These are phyloP conservation scores for Besnoitia besnoiti DNA, from an alignment of 169 alveolate species.

Conservation along the genomic window DNA sequence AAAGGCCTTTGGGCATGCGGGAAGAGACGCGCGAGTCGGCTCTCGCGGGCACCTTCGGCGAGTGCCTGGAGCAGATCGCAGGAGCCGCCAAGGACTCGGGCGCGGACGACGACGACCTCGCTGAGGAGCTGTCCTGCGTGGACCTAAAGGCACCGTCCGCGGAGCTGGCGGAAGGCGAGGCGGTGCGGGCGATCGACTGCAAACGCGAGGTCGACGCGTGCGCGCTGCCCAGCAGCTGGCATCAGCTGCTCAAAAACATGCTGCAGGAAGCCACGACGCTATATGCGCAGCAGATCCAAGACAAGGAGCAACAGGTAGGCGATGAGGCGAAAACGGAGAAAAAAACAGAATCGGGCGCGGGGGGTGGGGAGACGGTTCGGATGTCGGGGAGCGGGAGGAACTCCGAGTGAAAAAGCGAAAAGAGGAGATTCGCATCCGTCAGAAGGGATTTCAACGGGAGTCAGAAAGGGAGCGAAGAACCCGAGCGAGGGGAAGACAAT, in stretches of 20 bases:
- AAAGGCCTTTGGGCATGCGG: no score
- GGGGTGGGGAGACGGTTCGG: no score
- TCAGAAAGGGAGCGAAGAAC: no score
- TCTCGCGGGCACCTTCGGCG: not conserved
- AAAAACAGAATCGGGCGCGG: no score
- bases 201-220: not conserved
- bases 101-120: not conserved
- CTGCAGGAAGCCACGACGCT: not conserved
- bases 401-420: no score
- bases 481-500: no score
- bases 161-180: not conserved
- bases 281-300: not conserved
- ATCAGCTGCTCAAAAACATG: not conserved
- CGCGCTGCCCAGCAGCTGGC: not conserved
- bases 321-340: no score
- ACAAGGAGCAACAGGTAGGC: not conserved
- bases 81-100: not conserved
- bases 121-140: not conserved
- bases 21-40: not conserved
- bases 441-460: no score
- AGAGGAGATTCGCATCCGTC: no score
- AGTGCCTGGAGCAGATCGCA: not conserved
- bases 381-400: no score
- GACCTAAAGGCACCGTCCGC: not conserved
- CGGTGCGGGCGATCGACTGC: not conserved